A percentile compares a stretch with the other conserved stretches of the same genome.
phyloP scores from a whole-genome alignment of 331 rosid genomes.

The Pyrus hybrid region DNA sequence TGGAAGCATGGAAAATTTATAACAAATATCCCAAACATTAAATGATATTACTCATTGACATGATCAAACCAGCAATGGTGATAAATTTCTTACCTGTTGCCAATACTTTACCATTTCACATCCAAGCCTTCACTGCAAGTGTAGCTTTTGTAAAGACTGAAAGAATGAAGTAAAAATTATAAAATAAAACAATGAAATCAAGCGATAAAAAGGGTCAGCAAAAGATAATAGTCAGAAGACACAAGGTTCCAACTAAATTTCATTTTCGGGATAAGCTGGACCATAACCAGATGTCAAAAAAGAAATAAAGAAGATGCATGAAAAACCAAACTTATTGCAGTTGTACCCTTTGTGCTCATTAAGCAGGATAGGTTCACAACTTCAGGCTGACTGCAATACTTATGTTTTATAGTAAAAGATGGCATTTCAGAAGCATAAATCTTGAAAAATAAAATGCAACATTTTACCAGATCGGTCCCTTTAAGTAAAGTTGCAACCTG shows the following conservation, averaged over 20 bases:
- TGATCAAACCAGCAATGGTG: too few species aligned
- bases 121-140: too few species aligned
- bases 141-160: constrained; percentile 65
- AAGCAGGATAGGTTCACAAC: not conserved
- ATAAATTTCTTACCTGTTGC: too few species aligned
- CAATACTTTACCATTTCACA: too few species aligned
- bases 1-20: too few species aligned
- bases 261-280: not conserved
- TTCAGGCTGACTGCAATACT: not conserved
- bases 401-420: not conserved
- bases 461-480: not conserved
- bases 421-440: not conserved
- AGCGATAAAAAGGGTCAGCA: not conserved
- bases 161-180: not conserved
- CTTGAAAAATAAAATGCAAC: not conserved
- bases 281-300: not conserved
- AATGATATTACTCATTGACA: too few species aligned
- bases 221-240: not conserved
- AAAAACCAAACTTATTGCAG: not conserved
- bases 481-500: constrained; percentile 45
- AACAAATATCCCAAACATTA: too few species aligned
- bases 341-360: not conserved
- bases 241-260: not conserved
- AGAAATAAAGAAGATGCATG: not conserved
- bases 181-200: not conserved